Evolutionary conservation across 2,329 filamentous ascomycete species (phyloP), one percentile per base, ranked within the genome.

Genomic region (Escovopsis sp.): DNA sequence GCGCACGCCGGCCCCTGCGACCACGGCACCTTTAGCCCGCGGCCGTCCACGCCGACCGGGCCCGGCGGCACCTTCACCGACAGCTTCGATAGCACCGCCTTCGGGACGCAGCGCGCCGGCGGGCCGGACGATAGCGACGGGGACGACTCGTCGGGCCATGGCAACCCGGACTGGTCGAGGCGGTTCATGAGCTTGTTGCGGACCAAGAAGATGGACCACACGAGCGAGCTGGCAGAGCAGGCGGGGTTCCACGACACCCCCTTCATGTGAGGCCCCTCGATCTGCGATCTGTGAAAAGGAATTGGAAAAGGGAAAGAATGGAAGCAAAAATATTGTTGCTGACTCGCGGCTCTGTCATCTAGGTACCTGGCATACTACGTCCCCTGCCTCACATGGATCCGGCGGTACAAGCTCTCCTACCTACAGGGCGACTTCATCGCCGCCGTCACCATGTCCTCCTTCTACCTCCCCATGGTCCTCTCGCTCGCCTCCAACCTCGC

Each of bases 391-490:
- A 87, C 82, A 49, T 98, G 91, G 91, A 81, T 94, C 48, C 72
- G 70, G 41, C 85, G 94, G 63, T 98, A 98, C 62, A 77, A 75
- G 52, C 80, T 77, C 72, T 74, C 77, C 4, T 94, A 85, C 61
- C 62, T 96, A 39, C 77, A 81, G 52, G 91, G 91, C 39, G 91
- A 98, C 60, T 65, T 96, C 15, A 69, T 94, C 12, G 82, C 89
- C 8, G 88, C 89, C 39, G 60, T 96, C 48, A 96, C 91, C n/a
- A 82, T 98, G 67, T 85, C 89, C n/a, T 94, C 88, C 26, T 91
- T 98, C 66, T 98, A 98, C 60, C 82, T 98, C 33, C 91, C 91
- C 41, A 95, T 98, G 88, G 83, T 87, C 0, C 73, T 98, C 12
- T 96, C 91, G 0, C 82, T 93, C 49, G 87, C 91, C 43, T 79